These are phyloP conservation scores for Ampelocalamus luodianensis DNA, from an alignment of 176 grass and related monocot species.

Conservation along the genomic window DNA sequence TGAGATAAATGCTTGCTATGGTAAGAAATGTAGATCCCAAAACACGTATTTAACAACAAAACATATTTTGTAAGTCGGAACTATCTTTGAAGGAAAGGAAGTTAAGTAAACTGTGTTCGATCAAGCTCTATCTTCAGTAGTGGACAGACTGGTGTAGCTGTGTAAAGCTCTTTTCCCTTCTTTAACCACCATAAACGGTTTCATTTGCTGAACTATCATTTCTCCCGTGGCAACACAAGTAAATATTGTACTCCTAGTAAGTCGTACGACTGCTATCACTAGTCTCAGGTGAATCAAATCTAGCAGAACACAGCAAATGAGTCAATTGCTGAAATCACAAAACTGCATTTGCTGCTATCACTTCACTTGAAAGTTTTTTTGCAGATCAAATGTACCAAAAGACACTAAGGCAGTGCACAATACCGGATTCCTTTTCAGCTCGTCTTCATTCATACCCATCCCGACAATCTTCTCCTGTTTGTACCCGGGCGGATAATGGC, in stretches of 20 bases:
- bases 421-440: conserved; percentile 88
- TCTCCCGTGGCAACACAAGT: not conserved
- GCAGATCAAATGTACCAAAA: conserved; percentile 16
- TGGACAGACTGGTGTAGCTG: not conserved
- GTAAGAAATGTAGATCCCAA: not conserved
- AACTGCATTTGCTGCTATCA: not conserved
- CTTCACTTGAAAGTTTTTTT: not conserved
- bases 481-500: conserved; percentile 89
- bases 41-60: not conserved
- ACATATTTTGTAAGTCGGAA: not conserved
- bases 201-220: not conserved
- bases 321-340: conserved; percentile 5
- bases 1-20: not conserved
- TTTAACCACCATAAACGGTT: not conserved
- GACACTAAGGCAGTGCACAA: not conserved
- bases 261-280: not conserved
- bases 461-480: conserved; percentile 82
- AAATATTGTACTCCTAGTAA: not conserved
- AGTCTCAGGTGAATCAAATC: not conserved
- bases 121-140: not conserved
- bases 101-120: not conserved
- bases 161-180: not conserved
- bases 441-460: conserved; percentile 97
- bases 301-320: not conserved
- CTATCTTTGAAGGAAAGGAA: not conserved